Base-by-base conservation (phyloP, 106 monocot genomes). In the Platanthera zijinensis region DNA sequence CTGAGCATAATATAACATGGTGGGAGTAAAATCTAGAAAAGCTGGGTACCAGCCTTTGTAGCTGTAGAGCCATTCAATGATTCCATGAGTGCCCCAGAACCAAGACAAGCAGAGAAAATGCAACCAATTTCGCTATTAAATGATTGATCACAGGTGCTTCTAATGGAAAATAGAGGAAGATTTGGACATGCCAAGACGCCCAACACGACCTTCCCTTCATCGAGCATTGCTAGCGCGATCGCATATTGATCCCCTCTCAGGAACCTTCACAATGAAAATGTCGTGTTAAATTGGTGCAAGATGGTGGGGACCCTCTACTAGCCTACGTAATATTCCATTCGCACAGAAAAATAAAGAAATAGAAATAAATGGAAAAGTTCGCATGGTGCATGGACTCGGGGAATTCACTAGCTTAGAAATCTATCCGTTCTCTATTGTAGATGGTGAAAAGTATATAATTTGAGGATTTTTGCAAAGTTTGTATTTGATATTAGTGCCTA, bases 211-310 rank as follows among this genome's bases (percentile, higher is more conserved):
- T 82, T 87, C 78, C 94, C 99, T 85, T 90, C 83, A 61, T 94
- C 99, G 69, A 99, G 84, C 77, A 99, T 72, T 67, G 79, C 99
- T 30, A 99, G 77, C 32, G 99, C 99, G 83, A 99, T 86, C 25
- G 99, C 99, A 85, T 99, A 99, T 52, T 99, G 99, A 77, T 99
- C 99, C 81, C 94, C 99, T 84, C 99, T 88, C 49, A 99, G 10
- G 64, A 99, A 99, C 75, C 99, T 96, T 61, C 50, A 69, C 13
- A 49, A 21, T 7, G 3, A 71, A 48, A 15, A 48, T 14, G 17
- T 67, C 32, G 12, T 67, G 70, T 17, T 11, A 71, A 48, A 71
- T 71, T 71, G 70, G 17, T 18, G 17, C 39, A 45, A 67, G 39
- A 5, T 11, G 12, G 67, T 53, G 14, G 14, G 53, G 12, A 53